Base-by-base conservation (phyloP, 176 grass and related monocot species). In the Guadua angustifolia region DNA sequence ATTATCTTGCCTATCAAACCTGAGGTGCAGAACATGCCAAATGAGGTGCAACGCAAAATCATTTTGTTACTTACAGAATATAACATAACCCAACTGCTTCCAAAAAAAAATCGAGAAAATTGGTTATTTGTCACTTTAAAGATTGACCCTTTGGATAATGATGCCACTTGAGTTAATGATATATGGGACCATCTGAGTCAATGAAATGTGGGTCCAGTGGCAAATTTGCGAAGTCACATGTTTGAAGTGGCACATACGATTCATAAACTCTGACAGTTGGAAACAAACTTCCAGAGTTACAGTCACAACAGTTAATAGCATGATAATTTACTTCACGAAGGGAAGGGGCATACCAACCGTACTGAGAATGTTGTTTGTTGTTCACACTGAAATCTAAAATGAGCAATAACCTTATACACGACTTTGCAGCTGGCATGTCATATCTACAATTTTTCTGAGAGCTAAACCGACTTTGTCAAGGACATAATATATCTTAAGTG, bases 371-470 rank as follows among this genome's bases (percentile, higher is more conserved):
- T 5, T 55, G 64, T 77, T 79, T 78, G 66, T 82, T 15, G 36
- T 62, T 72, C 38, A 86, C 45, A 86, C 46, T 57, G 60, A 61
- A 80, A 68, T 51, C 5, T 38, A 65, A 78, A 64, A 73, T 16
- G 32, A 77, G 26, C 5, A 71, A 47, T 50, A 71, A 44, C 45
- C 59, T 82, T 90, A 86, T 19, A 17, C 38, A 52, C 2, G 29
- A 51, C 71, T 86, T 66, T 18, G 39, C 55, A 55, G 86, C 50
- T 26, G 17, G 21, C 26, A 65, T 15, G 25, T 11, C 21, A 73
- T 12, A 79, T 90, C 55, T 83, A 83, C 84, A 90, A 9, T 61
- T 86, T 82, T 83, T 59, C 6, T 29, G 59, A 61, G 73, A 52
- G 50, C 58, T 79, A 87, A 74, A 51, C 12, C 9, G 4, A 69